phyloP scores from a whole-genome alignment of 768 basidiomycete genomes.

The Kwoniella sp. region DNA sequence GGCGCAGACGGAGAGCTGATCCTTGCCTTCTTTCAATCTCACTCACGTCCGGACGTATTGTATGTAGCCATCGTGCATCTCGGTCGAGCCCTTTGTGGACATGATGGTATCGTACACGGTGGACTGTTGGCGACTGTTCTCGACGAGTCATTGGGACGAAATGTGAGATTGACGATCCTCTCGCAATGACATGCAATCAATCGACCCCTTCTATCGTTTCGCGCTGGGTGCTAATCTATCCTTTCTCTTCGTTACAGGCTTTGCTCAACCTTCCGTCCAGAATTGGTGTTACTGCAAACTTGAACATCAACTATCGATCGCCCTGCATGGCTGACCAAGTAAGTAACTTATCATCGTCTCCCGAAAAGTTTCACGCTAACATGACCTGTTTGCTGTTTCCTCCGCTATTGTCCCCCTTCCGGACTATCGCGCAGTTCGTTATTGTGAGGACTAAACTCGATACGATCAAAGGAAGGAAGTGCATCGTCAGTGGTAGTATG shows the following conservation, averaged over 20 bases:
- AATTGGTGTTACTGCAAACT: slow-evolving; percentile 87
- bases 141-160: slow-evolving; percentile 78
- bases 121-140: slow-evolving; percentile 85
- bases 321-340: slow-evolving; percentile 90
- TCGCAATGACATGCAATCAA: too few species aligned
- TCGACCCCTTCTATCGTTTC: too few species aligned
- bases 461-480: slow-evolving; percentile 76
- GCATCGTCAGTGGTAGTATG: slow-evolving; percentile 67
- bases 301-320: slow-evolving; percentile 77
- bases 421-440: slow-evolving; percentile 65
- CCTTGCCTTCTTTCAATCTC: too few species aligned
- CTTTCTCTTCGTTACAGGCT: slow-evolving; percentile 67
- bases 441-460: slow-evolving; percentile 71
- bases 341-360: slow-evolving; percentile 16
- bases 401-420: not conserved
- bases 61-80: slow-evolving; percentile 70
- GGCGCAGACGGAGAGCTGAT: too few species aligned
- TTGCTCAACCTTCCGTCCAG: slow-evolving; percentile 80
- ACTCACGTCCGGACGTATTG: too few species aligned
- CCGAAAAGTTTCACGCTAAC: not conserved
- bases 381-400: not conserved
- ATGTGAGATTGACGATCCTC: slow-evolving; percentile 69
- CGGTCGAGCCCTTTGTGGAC: slow-evolving; percentile 78
- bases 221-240: too few species aligned
- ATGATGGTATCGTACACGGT: slow-evolving; percentile 93